Conservation (phyloP, 257 asterid genomes). For the Fraxinus cuspidata region DNA sequence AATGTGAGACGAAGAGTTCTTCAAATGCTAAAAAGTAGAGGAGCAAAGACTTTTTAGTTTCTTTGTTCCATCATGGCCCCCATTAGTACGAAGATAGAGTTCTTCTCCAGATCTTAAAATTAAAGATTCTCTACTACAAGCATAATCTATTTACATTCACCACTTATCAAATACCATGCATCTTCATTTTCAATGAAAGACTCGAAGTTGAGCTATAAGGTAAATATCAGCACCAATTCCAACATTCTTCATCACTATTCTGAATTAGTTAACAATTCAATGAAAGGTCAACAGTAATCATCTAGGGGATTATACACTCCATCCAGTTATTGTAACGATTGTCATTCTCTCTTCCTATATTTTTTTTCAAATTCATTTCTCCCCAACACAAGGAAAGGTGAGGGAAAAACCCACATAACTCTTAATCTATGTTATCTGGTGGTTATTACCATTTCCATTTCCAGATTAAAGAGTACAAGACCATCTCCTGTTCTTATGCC, state of each 20-base stretch:
- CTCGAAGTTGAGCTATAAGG: not conserved
- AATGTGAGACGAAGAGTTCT: not conserved
- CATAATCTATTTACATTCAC: not conserved
- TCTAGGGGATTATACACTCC: not conserved
- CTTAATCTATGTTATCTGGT: conserved; percentile 14
- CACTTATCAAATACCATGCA: not conserved
- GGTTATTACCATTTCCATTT: conserved; percentile 5
- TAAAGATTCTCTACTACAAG: not conserved
- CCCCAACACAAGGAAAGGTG: not conserved
- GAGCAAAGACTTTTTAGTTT: not conserved
- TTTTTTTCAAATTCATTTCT: not conserved
- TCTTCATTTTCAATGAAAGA: not conserved
- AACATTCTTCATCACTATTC: not conserved
- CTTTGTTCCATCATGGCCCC: not conserved
- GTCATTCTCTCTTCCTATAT: not conserved
- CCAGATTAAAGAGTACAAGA: not conserved
- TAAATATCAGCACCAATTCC: not conserved
- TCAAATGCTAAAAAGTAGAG: not conserved
- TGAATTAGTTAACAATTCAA: not conserved
- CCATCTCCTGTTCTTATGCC: not conserved
- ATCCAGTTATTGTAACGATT: not conserved
- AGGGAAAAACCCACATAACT: not conserved
- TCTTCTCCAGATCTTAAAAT: not conserved
- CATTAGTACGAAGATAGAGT: not conserved
- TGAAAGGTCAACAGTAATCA: not conserved